These are phyloP conservation scores for Multifurca ochricompacta DNA, from an alignment of 768 basidiomycete species.

Conservation along the genomic window DNA sequence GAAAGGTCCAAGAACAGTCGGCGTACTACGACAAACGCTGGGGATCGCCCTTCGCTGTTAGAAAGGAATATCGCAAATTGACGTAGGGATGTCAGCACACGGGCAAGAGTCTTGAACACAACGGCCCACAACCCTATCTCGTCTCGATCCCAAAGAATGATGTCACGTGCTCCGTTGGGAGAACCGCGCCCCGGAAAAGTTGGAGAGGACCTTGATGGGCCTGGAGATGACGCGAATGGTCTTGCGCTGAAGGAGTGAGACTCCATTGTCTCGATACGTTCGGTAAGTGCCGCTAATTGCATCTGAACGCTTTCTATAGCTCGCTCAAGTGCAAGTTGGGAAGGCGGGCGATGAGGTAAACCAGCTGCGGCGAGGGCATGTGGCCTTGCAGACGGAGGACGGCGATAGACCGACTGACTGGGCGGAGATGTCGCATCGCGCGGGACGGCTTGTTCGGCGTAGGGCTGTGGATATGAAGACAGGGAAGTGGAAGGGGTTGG, in stretches of 20 bases:
- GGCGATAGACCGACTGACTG: conserved; percentile 4
- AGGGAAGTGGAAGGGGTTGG: conserved; percentile 36
- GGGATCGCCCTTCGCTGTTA: conserved; percentile 51
- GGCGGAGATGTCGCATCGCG: background rate
- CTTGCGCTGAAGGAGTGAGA: conserved; percentile 21
- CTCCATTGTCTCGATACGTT: conserved; percentile 60
- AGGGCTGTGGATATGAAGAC: conserved; percentile 32
- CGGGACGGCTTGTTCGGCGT: conserved; percentile 17
- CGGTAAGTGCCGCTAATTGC: conserved; percentile 72
- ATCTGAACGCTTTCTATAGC: conserved; percentile 76
- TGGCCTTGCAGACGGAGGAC: conserved; percentile 17
- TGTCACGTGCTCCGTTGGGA: conserved; percentile 18
- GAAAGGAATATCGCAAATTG: conserved; percentile 52
- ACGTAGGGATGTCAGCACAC: conserved; percentile 40
- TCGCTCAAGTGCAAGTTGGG: conserved; percentile 54
- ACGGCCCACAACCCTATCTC: conserved; percentile 82
- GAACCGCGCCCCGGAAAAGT: conserved; percentile 21
- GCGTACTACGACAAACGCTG: conserved; percentile 58
- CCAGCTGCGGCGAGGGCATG: conserved; percentile 18
- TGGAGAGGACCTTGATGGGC: conserved; percentile 26
- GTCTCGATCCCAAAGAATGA: conserved; percentile 24
- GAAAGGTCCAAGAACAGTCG: conserved; percentile 72
- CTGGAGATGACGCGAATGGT: conserved; percentile 31
- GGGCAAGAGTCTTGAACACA: conserved; percentile 56
- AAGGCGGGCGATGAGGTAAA: conserved; percentile 35